Evolutionary conservation across 2,329 filamentous ascomycete genomes (phyloP).

Genomic region (Purpureocillium lavendulum): DNA sequence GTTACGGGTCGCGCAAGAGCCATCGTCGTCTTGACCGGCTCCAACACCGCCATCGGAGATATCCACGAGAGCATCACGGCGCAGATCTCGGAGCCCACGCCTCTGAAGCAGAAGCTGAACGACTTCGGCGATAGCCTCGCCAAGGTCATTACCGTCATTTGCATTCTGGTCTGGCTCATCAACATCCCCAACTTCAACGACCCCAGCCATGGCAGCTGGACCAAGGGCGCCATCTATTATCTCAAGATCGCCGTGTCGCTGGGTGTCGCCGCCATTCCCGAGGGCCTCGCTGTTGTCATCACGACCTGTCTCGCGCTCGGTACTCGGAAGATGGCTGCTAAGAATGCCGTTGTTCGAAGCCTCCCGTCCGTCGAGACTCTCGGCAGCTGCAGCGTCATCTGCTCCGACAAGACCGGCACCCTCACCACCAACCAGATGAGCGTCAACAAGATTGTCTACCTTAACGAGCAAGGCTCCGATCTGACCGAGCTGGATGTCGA

Average conservation of each 20-base stretch:
- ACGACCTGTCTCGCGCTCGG: constrained; percentile 96
- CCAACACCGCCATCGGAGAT: constrained; percentile 89
- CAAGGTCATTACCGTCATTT: constrained; percentile 97
- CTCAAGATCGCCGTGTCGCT: constrained; percentile 98
- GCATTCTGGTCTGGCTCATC: constrained; percentile 94
- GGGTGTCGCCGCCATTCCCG: constrained; percentile 93
- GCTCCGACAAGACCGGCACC: constrained; percentile 98
- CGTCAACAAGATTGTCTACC: constrained; percentile 82
- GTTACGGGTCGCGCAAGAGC: constrained; percentile 90
- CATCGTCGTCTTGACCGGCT: constrained; percentile 82
- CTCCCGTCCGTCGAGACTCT: constrained; percentile 95
- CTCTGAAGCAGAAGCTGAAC: constrained; percentile 96
- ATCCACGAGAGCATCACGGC: constrained; percentile 98
- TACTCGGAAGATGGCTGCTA: constrained; percentile 96
- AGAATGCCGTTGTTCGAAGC: constrained; percentile 94
- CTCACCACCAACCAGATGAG: constrained; percentile 99
- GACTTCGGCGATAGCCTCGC: constrained; percentile 94
- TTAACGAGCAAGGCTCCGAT: constrained; percentile 63
- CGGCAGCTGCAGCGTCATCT: constrained; percentile 98
- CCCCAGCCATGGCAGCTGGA: constrained; percentile 83
- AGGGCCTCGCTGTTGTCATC: constrained; percentile 95
- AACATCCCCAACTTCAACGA: constrained; percentile 97
- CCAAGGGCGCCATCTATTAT: constrained; percentile 98
- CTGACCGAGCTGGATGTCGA: constrained; percentile 84
- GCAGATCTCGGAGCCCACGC: constrained; percentile 95